phyloP scores from a whole-genome alignment of 1,284 basidiomycete species.

The Laetiporus sulphureus region DNA sequence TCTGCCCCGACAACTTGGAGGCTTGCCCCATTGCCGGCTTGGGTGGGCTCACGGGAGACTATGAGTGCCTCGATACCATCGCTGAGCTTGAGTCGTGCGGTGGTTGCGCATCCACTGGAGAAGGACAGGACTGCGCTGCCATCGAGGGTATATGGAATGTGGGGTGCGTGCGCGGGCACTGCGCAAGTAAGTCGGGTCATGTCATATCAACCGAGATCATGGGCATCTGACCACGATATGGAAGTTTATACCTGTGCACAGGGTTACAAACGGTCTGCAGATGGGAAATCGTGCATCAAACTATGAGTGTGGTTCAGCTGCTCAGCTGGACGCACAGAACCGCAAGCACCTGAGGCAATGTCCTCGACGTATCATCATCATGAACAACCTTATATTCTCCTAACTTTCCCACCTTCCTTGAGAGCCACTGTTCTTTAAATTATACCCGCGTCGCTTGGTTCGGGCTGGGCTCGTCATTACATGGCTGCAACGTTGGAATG shows the following conservation, averaged over 20 bases:
- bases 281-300: constrained; percentile 47
- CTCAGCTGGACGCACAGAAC: too few species aligned
- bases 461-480: constrained; percentile 1
- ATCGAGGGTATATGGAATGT: constrained; percentile 63
- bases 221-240: neutral
- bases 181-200: constrained; percentile 39
- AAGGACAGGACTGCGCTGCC: constrained; percentile 65
- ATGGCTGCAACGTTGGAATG: constrained; percentile 1
- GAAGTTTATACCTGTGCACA: constrained; percentile 54
- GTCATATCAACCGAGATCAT: constrained; percentile 4
- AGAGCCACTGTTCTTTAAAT: constrained; percentile 5
- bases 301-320: constrained; percentile 31
- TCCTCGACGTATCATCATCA: neutral
- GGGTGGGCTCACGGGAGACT: constrained; percentile 34
- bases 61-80: constrained; percentile 56
- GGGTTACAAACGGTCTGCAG: constrained; percentile 43
- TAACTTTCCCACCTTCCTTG: constrained; percentile 6
- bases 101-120: constrained; percentile 58
- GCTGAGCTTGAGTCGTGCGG: constrained; percentile 63
- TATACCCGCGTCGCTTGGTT: constrained; percentile 9
- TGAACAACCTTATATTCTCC: constrained; percentile 1
- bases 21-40: constrained; percentile 54
- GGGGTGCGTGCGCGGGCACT: constrained; percentile 54
- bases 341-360: neutral
- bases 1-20: constrained; percentile 51